These are phyloP conservation scores for Populus pruinosa DNA, from an alignment of 345 rosid genomes.

Conservation along the genomic window DNA sequence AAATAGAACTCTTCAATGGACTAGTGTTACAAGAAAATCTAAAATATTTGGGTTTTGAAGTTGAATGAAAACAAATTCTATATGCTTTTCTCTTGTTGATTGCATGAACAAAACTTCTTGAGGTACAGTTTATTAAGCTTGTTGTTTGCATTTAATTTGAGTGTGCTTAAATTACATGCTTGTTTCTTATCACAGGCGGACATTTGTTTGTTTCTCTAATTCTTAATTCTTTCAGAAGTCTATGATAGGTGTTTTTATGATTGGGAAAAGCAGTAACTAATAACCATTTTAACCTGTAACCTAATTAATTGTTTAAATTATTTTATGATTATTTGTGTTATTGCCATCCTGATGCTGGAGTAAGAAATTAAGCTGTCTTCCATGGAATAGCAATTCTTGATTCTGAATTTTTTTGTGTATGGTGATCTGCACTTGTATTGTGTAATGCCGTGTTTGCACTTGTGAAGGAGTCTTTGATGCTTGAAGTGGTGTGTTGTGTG, in stretches of 20 bases:
- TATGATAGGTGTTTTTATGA: neutral
- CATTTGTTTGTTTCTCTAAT: neutral
- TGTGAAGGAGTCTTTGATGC: neutral
- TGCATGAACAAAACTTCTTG: neutral
- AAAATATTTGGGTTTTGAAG: neutral
- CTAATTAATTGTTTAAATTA: neutral
- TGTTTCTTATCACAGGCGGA: neutral
- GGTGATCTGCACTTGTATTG: neutral
- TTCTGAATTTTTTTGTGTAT: neutral
- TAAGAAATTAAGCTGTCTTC: neutral
- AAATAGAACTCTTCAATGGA: neutral
- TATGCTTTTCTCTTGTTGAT: neutral
- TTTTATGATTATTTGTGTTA: neutral
- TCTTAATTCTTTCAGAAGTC: neutral
- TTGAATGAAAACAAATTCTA: neutral
- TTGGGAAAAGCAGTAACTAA: neutral
- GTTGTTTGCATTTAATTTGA: neutral
- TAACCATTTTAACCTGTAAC: neutral
- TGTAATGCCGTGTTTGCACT: neutral
- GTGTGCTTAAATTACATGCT: neutral
- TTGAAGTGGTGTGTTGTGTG: neutral
- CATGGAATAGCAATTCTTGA: neutral
- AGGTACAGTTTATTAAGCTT: neutral
- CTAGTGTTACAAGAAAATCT: neutral
- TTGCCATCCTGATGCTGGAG: neutral